phyloP scores from a whole-genome alignment of 2,329 filamentous ascomycete species.

The Triangularia setosa region DNA sequence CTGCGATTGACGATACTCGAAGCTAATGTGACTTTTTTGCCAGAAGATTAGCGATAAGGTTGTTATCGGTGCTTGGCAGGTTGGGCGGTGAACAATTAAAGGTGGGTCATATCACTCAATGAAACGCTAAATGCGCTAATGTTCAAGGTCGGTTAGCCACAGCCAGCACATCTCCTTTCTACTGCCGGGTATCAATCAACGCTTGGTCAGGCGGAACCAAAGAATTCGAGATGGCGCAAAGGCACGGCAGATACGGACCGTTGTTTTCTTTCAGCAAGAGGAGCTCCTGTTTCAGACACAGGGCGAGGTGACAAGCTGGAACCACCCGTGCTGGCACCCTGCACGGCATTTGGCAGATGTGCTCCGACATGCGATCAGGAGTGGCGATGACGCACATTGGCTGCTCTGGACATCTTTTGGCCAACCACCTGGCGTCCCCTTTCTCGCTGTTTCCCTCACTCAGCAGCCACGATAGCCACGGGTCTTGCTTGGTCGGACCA shows the following conservation, averaged over 20 bases:
- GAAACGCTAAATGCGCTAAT: not conserved
- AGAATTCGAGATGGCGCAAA: not conserved
- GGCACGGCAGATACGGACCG: not conserved
- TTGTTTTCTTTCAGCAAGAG: not conserved
- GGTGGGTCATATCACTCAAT: not conserved
- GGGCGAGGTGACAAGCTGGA: not conserved
- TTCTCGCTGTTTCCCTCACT: not conserved
- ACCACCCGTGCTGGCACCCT: not conserved
- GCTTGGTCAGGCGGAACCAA: constrained; percentile 2
- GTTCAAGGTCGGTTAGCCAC: not conserved
- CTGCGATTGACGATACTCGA: not conserved
- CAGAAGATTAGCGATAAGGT: not conserved
- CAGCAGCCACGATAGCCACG: not conserved
- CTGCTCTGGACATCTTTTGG: not conserved
- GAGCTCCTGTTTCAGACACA: not conserved
- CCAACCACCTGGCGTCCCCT: not conserved
- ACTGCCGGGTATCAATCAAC: not conserved
- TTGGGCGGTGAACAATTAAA: not conserved
- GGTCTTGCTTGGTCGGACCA: not conserved
- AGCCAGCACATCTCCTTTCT: not conserved
- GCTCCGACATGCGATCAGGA: not conserved
- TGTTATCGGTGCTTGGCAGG: not conserved
- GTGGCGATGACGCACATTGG: constrained; percentile 17
- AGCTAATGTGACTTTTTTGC: constrained; percentile 3
- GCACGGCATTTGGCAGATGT: not conserved